These are phyloP conservation scores for Phytopythium aichiense DNA, from an alignment of 352 stramenopile genomes.

Conservation along the genomic window DNA sequence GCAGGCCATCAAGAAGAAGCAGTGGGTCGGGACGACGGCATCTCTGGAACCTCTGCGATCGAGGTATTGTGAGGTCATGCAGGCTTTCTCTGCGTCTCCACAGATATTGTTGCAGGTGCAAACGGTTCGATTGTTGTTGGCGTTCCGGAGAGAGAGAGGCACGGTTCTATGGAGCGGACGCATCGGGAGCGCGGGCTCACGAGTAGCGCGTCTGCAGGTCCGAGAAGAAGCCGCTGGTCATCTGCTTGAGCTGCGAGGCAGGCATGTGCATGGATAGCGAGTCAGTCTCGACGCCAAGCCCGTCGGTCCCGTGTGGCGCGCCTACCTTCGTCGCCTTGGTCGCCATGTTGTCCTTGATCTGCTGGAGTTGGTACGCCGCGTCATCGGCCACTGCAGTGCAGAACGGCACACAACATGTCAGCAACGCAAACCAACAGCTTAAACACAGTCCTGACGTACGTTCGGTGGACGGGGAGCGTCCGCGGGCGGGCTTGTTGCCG, in stretches of 20 bases:
- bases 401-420: neutral
- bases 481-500: constrained; percentile 40
- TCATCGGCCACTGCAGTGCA: constrained; percentile 52
- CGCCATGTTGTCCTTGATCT: constrained; percentile 82
- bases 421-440: neutral
- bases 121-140: constrained; percentile 6
- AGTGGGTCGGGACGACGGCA: no score
- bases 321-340: constrained; percentile 75
- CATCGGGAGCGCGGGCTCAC: constrained; percentile 13
- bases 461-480: constrained; percentile 59
- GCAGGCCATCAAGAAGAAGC: no score
- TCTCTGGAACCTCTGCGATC: no score
- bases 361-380: constrained; percentile 79
- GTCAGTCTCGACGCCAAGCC: no score
- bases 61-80: neutral
- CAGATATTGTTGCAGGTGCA: neutral
- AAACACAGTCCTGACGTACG: constrained; percentile 26
- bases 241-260: constrained; percentile 72
- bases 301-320: neutral
- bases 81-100: neutral
- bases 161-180: neutral
- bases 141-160: neutral
- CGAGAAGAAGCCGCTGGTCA: constrained; percentile 88
- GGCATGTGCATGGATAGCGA: neutral
- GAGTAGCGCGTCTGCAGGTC: constrained; percentile 83